phyloP scores from a whole-genome alignment of 805 yeast genomes.

The Hanseniaspora guilliermondii region DNA sequence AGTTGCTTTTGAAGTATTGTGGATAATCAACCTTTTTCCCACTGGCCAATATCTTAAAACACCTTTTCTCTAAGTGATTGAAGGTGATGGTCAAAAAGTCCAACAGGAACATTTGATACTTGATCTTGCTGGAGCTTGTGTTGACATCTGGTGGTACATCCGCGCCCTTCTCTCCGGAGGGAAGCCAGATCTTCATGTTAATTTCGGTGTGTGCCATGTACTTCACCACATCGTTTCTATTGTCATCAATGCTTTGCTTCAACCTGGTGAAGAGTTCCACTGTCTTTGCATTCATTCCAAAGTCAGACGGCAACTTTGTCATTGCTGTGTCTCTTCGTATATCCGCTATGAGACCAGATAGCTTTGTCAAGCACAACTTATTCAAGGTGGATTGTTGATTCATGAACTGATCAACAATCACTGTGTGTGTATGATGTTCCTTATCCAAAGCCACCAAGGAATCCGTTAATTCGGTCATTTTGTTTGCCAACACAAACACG shows the following conservation, averaged over 20 bases:
- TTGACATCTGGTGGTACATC: slow-evolving; percentile 35
- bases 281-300: slow-evolving; percentile 57
- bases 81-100: slow-evolving; percentile 21
- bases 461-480: not conserved
- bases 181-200: slow-evolving; percentile 58
- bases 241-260: slow-evolving; percentile 47
- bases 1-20: slow-evolving; percentile 6
- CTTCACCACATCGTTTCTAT: slow-evolving; percentile 36
- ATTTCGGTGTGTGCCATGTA: slow-evolving; percentile 37
- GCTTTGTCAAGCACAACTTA: slow-evolving; percentile 8
- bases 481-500: slow-evolving; percentile 2
- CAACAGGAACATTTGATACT: slow-evolving; percentile 22
- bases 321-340: slow-evolving; percentile 15
- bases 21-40: slow-evolving; percentile 2
- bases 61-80: slow-evolving; percentile 17
- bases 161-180: slow-evolving; percentile 41
- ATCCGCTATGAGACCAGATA: slow-evolving; percentile 29
- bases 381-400: not conserved
- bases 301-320: slow-evolving; percentile 44
- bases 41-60: not conserved
- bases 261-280: slow-evolving; percentile 61
- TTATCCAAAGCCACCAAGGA: not conserved
- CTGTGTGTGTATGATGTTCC: slow-evolving; percentile 4
- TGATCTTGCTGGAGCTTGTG: slow-evolving; percentile 25
- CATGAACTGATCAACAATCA: slow-evolving; percentile 3